Base-by-base conservation (phyloP, 1,139 yeast genomes). In the Pneumocystis oryctolagi region DNA sequence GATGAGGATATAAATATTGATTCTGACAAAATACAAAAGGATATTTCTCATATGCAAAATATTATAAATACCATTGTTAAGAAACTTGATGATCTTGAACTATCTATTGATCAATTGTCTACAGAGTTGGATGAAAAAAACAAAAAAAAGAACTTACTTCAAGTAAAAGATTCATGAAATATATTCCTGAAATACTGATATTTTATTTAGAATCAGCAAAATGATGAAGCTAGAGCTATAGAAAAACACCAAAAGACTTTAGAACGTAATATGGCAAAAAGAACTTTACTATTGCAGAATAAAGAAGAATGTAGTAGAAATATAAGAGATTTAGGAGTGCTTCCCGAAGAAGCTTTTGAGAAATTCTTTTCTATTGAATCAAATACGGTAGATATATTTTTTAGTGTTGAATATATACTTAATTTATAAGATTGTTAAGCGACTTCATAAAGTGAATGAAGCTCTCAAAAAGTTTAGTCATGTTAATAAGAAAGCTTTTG, bases 401-500 rank as follows among this genome's bases (percentile, higher is more conserved):
- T 60, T 31, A 25, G 6, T 18, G 25, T 39, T 16, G 39, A 34
- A 32, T 55, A 40, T 35, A 12, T 18, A 18, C 31, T 53, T 47
- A 47, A 47, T 25, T 25, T 47, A 39, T 47, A 47, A 60, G 6
- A 72, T 89, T 47, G 74, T 88, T 60, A 71, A 72, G n/a, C 76
- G 80, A 64, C 77, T 89, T 67, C 84, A 82, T 64, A 74, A 75
- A 56, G 80, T 84, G 5, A 83, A 84, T 62, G 81, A 80, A 58
- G 81, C 80, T 42, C 77, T 89, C 59, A 79, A 81, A 56, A 79
- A 82, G 68, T 86, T 82, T 72, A 81, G 82, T 30, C 95, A 89
- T 72, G 87, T 92, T 64, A 92, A 92, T 74, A 87, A 87, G 71
- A 87, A 89, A 70, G 97, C 98, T 0, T 78, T 87, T 69, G 97